Base-by-base conservation (phyloP, 345 rosid genomes). In the Pseudoturritis turrita region DNA sequence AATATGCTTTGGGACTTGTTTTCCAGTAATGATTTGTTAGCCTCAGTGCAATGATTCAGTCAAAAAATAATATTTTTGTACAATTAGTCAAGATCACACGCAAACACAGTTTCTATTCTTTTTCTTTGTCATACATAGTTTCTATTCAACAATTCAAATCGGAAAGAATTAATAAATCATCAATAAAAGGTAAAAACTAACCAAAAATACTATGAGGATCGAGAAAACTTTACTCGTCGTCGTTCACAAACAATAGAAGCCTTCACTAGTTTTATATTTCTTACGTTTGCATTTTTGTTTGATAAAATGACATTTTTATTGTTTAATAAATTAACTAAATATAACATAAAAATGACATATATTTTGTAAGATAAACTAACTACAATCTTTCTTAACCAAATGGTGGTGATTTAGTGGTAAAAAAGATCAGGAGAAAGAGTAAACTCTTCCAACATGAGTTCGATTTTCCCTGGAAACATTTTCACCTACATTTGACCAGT, bases 1-100 rank as follows among this genome's bases (percentile, higher is more conserved):
- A 69, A 62, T 62, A 62, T 36, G 71, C 71, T 60, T 86, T 81
- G 90, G 86, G 81, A 88, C 83, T 84, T 86, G 90, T 72, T 76
- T 59, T 86, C 78, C 81, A 76, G 77, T 78, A 76, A 81, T 84
- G 79, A 78, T 77, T 73, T 74, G 78, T 73, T 75, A 80, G 65
- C 83, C 55, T 75, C 67, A 78, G 73, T 60, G 74, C 73, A 80
- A 81, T 77, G 81, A 77, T 79, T 85, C 84, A 65, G 64, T 43
- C 49, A 56, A 77, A 52, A 21, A 15, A 29, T 13, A 51, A 9
- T 7, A 47, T 39, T 61, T 31, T 22, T 47, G 65, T 64, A 64
- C 43, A 73, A 25, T 73, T 73, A 57, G 61, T 65, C 66, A 65
- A 43, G 64, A 54, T 23, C 23, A 61, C 79, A 76, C 79, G 79